Evolutionary conservation across 306 rosid species (phyloP).

Genomic region (Fragaria vesca): DNA sequence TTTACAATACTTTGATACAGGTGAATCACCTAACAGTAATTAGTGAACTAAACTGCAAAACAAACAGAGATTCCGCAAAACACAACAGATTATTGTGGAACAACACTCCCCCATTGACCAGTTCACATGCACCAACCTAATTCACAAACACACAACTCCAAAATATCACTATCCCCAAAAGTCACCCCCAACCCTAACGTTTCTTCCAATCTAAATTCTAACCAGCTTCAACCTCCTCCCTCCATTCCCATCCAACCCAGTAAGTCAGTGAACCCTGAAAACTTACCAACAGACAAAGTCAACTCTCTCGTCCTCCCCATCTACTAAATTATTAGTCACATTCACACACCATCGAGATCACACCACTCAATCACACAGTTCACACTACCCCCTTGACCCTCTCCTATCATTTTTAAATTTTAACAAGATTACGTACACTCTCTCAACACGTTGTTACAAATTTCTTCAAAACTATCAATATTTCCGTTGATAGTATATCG

Average conservation of each 20-base stretch:
- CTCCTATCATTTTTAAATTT: neutral
- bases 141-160: neutral
- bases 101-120: neutral
- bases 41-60: no score
- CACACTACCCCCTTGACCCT: neutral
- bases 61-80: neutral
- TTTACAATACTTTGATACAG: no score
- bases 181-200: neutral
- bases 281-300: constrained; percentile 18
- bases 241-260: neutral
- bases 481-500: no score
- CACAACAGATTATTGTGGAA: neutral
- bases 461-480: no score
- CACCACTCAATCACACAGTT: constrained; percentile 13
- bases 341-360: neutral
- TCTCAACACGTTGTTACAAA: no score
- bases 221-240: neutral
- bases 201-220: neutral
- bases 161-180: neutral
- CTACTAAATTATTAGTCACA: constrained; percentile 5
- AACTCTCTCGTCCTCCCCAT: constrained; percentile 33
- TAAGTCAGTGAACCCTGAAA: neutral
- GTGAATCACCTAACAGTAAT: no score
- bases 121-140: neutral
- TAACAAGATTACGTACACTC: neutral